phyloP scores from a whole-genome alignment of 2,329 filamentous ascomycete genomes.

The Talaromyces atroroseus region DNA sequence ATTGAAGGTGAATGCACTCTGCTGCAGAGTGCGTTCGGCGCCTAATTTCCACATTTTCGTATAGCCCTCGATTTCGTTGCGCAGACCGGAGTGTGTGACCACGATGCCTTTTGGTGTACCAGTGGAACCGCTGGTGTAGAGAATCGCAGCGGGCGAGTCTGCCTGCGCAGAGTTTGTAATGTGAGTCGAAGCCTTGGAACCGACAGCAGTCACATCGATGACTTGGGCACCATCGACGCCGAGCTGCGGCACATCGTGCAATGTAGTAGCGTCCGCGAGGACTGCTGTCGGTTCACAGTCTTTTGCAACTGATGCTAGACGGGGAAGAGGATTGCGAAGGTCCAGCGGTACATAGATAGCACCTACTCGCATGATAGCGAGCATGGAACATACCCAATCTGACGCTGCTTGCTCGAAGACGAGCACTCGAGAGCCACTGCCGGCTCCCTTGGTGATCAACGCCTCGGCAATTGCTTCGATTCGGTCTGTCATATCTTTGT shows the following conservation, averaged over 20 bases:
- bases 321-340: conserved; percentile 20
- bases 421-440: conserved; percentile 25
- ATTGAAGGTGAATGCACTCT: conserved; percentile 16
- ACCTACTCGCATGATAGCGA: conserved; percentile 37
- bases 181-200: not conserved
- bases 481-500: conserved; percentile 29
- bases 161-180: not conserved
- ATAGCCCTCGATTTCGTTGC: conserved; percentile 19
- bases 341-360: conserved; percentile 37
- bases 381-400: conserved; percentile 27
- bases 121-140: conserved; percentile 27
- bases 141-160: conserved; percentile 1
- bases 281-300: conserved; percentile 26
- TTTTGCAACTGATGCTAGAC: conserved; percentile 27
- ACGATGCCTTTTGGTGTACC: conserved; percentile 35
- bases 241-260: not conserved
- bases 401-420: conserved; percentile 37
- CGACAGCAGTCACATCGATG: not conserved
- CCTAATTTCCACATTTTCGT: conserved; percentile 9
- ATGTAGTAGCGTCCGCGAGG: conserved; percentile 22
- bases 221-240: not conserved
- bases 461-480: conserved; percentile 31
- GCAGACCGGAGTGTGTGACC: conserved; percentile 16
- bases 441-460: conserved; percentile 18
- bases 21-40: conserved; percentile 13